phyloP scores from a whole-genome alignment of 306 rosid species.

The Trifolium dubium region DNA sequence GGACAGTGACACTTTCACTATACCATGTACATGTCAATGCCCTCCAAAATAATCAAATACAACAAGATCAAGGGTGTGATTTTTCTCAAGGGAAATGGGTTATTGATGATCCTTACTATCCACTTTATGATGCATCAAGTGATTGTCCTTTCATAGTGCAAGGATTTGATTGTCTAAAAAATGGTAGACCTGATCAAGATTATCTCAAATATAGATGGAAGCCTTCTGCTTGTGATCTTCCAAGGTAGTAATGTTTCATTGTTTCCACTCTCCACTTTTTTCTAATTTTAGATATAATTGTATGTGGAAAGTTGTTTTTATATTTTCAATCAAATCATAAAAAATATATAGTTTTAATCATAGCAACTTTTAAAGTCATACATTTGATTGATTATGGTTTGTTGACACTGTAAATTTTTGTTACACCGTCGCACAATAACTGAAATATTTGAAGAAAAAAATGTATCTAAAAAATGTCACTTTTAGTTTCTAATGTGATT shows the following conservation, averaged over 20 bases:
- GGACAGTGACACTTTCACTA: conserved; percentile 4
- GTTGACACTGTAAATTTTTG: too few species aligned
- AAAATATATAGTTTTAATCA: too few species aligned
- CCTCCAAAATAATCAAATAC: neutral
- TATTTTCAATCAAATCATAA: too few species aligned
- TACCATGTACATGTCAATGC: conserved; percentile 29
- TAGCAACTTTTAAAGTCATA: too few species aligned
- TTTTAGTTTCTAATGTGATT: too few species aligned
- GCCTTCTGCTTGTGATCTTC: conserved; percentile 60
- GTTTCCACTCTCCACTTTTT: neutral
- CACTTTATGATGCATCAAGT: conserved; percentile 55
- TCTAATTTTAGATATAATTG: neutral
- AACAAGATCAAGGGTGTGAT: conserved; percentile 46
- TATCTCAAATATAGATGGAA: conserved; percentile 71
- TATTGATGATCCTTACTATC: conserved; percentile 42
- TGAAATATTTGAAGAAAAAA: too few species aligned
- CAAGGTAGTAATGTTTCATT: conserved; percentile 48
- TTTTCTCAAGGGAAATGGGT: conserved; percentile 61
- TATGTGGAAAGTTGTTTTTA: too few species aligned
- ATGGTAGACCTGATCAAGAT: conserved; percentile 60
- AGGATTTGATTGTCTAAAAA: conserved; percentile 57
- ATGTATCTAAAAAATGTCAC: too few species aligned
- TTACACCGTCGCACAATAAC: too few species aligned
- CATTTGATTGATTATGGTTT: too few species aligned
- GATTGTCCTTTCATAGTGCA: conserved; percentile 60